Evolutionary conservation across 2,329 filamentous ascomycete genomes (phyloP).

Genomic region (Pestalotiopsis sp.): DNA sequence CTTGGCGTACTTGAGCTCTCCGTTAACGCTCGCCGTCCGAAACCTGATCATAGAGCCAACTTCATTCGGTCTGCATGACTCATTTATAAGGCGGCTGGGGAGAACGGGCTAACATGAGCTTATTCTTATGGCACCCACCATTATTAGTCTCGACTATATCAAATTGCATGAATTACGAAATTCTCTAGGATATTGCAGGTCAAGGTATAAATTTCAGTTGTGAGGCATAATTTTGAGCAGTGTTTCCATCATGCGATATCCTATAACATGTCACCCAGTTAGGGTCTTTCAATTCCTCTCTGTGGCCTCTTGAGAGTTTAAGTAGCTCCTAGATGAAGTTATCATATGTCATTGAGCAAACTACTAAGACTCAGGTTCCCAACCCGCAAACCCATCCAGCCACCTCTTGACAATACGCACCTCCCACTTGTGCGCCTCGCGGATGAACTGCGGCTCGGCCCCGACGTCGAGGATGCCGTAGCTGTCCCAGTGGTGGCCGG

Average conservation of each 20-base stretch:
- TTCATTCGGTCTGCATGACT: background rate
- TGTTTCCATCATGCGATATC: no score
- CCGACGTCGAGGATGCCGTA: constrained; percentile 37
- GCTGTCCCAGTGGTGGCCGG: constrained; percentile 54
- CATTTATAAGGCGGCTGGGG: background rate
- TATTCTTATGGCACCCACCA: no score
- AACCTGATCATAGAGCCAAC: background rate
- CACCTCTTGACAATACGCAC: constrained; percentile 50
- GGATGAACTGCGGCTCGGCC: constrained; percentile 50
- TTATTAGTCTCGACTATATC: no score
- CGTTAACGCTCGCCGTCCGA: background rate
- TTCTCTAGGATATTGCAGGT: no score
- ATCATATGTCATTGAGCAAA: no score
- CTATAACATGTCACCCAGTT: no score
- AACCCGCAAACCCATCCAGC: constrained; percentile 32
- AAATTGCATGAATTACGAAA: no score
- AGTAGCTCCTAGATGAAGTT: background rate
- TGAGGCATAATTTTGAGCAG: no score
- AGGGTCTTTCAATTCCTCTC: no score
- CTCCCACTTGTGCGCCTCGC: constrained; percentile 51
- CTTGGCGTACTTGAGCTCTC: background rate
- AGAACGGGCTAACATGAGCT: no score
- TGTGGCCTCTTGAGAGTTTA: no score
- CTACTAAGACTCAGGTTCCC: constrained; percentile 16
- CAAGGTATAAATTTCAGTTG: no score